These are phyloP conservation scores for Talaromyces islandicus DNA, from an alignment of 2,329 filamentous ascomycete genomes.

Conservation along the genomic window DNA sequence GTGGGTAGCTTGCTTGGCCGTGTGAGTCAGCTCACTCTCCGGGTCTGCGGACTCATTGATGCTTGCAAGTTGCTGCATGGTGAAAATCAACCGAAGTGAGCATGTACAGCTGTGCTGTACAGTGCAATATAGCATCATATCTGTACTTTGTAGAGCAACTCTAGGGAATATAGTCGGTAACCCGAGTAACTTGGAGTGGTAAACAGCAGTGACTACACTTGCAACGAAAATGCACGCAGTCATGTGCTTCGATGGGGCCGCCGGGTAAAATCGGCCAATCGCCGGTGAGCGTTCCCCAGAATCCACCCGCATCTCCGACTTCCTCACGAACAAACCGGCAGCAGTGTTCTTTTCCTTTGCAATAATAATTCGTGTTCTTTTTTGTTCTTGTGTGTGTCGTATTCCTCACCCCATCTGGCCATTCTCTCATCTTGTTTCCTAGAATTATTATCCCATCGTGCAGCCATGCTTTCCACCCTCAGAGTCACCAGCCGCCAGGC, in stretches of 20 bases:
- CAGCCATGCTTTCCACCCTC: slow-evolving; percentile 42
- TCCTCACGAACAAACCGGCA: neutral
- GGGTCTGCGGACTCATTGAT: no score
- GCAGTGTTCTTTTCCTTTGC: neutral
- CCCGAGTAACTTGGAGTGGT: no score
- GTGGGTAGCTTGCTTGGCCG: neutral
- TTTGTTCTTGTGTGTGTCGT: neutral
- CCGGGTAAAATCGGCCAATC: neutral
- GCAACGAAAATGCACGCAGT: neutral
- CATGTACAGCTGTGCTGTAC: neutral
- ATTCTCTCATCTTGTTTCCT: neutral
- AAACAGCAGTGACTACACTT: no score
- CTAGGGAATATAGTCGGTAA: neutral
- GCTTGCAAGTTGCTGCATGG: no score
- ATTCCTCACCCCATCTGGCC: neutral
- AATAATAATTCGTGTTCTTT: neutral
- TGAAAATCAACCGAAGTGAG: no score
- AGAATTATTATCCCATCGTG: neutral
- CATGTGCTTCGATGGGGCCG: neutral
- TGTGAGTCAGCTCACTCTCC: neutral
- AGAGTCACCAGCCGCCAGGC: slow-evolving; percentile 38
- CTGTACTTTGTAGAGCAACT: no score
- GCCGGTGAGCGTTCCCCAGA: neutral
- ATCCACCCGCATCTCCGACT: neutral
- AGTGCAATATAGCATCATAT: neutral